phyloP scores from a whole-genome alignment of 192 early-diverging fungal genomes.

The Dimargaris xerosporica region DNA sequence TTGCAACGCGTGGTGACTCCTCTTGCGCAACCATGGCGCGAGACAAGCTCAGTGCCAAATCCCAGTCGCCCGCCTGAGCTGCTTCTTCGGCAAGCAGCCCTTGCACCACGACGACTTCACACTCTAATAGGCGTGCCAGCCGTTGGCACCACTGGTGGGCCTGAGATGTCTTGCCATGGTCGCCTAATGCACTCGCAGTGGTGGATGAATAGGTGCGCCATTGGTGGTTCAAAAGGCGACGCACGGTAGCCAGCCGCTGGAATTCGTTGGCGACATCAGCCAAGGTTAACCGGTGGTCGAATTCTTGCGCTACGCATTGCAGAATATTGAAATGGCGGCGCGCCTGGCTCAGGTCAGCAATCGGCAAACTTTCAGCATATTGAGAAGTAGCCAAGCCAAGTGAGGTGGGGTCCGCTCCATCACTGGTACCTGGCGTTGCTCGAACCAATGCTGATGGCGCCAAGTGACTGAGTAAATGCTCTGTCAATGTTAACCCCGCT shows the following conservation, averaged over 20 bases:
- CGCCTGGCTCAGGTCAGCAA: background rate
- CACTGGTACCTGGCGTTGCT: no score
- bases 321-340: background rate
- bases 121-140: background rate
- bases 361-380: background rate
- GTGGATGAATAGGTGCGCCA: no score
- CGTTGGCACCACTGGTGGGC: background rate
- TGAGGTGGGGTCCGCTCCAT: no score
- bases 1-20: background rate
- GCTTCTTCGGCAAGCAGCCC: conserved; percentile 42
- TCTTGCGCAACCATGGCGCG: background rate
- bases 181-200: no score
- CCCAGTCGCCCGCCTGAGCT: conserved; percentile 30
- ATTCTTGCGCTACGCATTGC: background rate
- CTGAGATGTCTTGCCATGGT: no score
- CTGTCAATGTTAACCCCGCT: background rate
- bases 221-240: no score
- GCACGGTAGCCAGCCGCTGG: no score
- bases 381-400: no score
- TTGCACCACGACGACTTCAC: conserved; percentile 19
- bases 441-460: no score
- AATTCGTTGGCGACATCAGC: background rate
- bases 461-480: background rate
- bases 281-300: background rate
- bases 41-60: background rate